Percentiles rank a stretch among this genome's conserved stretches.
Conservation (phyloP, 2,329 filamentous ascomycete genomes). For the Colletotrichum chlorophyti region DNA sequence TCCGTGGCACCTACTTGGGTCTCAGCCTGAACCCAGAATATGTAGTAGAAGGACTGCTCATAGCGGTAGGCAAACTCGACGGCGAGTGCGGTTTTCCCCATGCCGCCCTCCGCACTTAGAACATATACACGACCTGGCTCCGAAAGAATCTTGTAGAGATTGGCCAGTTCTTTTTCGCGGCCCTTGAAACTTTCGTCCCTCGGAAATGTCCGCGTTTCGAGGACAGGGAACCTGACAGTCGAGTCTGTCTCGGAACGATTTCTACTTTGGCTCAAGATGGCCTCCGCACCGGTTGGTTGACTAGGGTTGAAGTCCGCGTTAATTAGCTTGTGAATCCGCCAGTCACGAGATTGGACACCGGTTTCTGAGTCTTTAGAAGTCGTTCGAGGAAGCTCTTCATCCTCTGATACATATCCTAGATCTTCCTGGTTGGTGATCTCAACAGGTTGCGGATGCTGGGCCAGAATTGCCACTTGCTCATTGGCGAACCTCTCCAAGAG, state of each 20-base stretch:
- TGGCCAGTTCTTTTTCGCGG: constrained; percentile 26
- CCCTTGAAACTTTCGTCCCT: constrained; percentile 29
- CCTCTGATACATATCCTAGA: constrained; percentile 2
- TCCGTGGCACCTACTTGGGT: constrained; percentile 28
- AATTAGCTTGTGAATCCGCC: constrained; percentile 5
- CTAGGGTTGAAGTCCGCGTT: neutral
- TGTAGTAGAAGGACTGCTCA: constrained; percentile 32
- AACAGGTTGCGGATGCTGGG: neutral
- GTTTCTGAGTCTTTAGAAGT: neutral
- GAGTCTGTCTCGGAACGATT: neutral
- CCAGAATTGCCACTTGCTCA: neutral
- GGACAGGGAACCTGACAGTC: neutral
- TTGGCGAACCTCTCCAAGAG: neutral
- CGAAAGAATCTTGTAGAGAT: constrained; percentile 27
- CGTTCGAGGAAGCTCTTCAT: neutral
- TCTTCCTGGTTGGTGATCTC: neutral
- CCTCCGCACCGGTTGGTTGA: no score
- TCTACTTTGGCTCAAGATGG: no score
- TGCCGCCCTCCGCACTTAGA: constrained; percentile 28
- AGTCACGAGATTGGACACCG: neutral
- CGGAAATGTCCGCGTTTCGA: constrained; percentile 15
- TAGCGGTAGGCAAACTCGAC: constrained; percentile 34
- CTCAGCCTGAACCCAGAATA: constrained; percentile 36
- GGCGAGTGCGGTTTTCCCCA: constrained; percentile 34
- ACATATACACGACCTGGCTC: constrained; percentile 28